These are phyloP conservation scores for Umbilicaria muhlenbergii DNA, from an alignment of 495 filamentous ascomycete genomes.

Conservation along the genomic window DNA sequence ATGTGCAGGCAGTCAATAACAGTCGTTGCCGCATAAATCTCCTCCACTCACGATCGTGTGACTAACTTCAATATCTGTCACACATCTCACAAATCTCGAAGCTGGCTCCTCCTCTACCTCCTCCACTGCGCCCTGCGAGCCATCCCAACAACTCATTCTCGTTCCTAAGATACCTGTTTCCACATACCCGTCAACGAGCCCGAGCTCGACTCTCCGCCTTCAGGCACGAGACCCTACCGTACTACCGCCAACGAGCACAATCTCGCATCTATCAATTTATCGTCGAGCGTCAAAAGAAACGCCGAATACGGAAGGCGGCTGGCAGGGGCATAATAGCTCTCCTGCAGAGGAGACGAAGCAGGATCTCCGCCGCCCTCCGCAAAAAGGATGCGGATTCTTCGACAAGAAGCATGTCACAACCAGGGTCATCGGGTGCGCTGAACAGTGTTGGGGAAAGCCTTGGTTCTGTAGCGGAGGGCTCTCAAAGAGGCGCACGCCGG, in stretches of 20 bases:
- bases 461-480: slow-evolving; percentile 12
- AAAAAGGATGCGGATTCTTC: slow-evolving; percentile 15
- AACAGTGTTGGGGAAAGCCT: neutral
- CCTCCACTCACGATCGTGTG: too few species aligned
- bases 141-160: slow-evolving; percentile 12
- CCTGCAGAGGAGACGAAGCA: slow-evolving; percentile 30
- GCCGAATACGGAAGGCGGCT: slow-evolving; percentile 24
- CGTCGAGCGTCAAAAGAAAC: slow-evolving; percentile 42
- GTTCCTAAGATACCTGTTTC: slow-evolving; percentile 44
- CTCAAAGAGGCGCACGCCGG: slow-evolving; percentile 53
- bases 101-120: slow-evolving; percentile 12
- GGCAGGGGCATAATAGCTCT: slow-evolving; percentile 34
- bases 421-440: slow-evolving; percentile 12
- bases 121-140: slow-evolving; percentile 4
- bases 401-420: slow-evolving; percentile 24
- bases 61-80: too few species aligned
- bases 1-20: too few species aligned
- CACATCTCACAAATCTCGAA: neutral
- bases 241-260: slow-evolving; percentile 51
- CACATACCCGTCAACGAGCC: slow-evolving; percentile 39
- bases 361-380: slow-evolving; percentile 19
- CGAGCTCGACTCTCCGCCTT: slow-evolving; percentile 47
- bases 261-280: slow-evolving; percentile 61
- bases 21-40: too few species aligned
- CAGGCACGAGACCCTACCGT: slow-evolving; percentile 57